Conservation (phyloP, 768 basidiomycete species). For the Mycena floridula region DNA sequence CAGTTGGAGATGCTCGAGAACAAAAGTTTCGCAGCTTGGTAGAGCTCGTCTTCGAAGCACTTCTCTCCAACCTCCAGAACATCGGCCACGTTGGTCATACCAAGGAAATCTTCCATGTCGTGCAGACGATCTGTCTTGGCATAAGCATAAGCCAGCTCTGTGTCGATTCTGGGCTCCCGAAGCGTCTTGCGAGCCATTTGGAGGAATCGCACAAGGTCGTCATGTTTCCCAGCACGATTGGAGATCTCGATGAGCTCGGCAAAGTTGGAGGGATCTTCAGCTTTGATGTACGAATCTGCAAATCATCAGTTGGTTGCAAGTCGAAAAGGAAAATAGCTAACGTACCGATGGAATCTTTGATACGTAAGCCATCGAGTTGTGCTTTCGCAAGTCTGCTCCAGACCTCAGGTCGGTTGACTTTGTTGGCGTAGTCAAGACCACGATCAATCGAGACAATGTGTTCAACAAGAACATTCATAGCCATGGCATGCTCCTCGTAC, state of each 20-base stretch:
- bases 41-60: slow-evolving; percentile 97
- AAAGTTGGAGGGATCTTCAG: slow-evolving; percentile 91
- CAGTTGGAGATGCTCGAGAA: slow-evolving; percentile 98
- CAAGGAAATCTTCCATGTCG: slow-evolving; percentile 99
- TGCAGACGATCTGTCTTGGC: slow-evolving; percentile 96
- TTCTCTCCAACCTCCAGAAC: slow-evolving; percentile 97
- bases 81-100: slow-evolving; percentile 98
- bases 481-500: slow-evolving; percentile 90
- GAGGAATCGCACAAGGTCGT: slow-evolving; percentile 92
- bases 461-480: slow-evolving; percentile 96
- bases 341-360: slow-evolving; percentile 95
- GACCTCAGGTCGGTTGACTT: slow-evolving; percentile 93
- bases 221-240: slow-evolving; percentile 84
- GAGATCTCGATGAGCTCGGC: slow-evolving; percentile 95
- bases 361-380: slow-evolving; percentile 94
- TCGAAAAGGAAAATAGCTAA: background rate
- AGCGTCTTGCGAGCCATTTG: slow-evolving; percentile 98
- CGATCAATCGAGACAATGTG: slow-evolving; percentile 98
- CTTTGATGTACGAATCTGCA: slow-evolving; percentile 95
- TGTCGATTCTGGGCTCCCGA: slow-evolving; percentile 96
- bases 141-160: slow-evolving; percentile 96
- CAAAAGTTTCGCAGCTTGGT: slow-evolving; percentile 92
- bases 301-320: slow-evolving; percentile 3
- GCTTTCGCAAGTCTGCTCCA: slow-evolving; percentile 99
- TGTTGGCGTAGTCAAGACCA: slow-evolving; percentile 91